Conservation (phyloP, 2,329 filamentous ascomycete genomes). For the Sporothrix brunneoviolacea region DNA sequence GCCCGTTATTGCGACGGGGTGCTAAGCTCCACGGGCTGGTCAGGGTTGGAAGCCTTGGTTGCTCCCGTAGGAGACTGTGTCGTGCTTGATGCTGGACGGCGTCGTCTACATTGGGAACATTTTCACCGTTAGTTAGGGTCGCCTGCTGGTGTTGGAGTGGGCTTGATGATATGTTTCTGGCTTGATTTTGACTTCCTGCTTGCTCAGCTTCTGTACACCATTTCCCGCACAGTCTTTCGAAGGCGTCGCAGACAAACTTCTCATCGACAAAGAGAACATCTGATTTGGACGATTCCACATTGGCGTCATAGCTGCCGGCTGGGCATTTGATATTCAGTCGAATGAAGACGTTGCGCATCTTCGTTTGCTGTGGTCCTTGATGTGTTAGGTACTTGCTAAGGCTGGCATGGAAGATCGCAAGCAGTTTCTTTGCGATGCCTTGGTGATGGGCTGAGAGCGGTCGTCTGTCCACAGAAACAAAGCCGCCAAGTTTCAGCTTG, state of each 20-base stretch:
- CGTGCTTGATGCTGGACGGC: background rate
- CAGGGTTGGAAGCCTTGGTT: no score
- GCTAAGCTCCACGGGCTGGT: background rate
- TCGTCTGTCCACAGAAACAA: constrained; percentile 62
- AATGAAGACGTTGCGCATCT: constrained; percentile 50
- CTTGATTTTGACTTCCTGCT: no score
- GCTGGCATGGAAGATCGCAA: constrained; percentile 44
- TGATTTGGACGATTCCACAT: constrained; percentile 65
- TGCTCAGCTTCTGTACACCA: background rate
- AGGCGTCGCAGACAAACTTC: constrained; percentile 35
- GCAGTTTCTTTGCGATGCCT: constrained; percentile 55
- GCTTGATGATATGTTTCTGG: no score
- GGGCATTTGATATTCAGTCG: constrained; percentile 58
- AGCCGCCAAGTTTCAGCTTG: constrained; percentile 46
- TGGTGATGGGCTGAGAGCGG: constrained; percentile 49
- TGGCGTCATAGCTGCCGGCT: constrained; percentile 59
- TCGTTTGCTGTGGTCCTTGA: constrained; percentile 15
- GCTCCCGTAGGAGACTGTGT: no score
- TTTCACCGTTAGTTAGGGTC: no score
- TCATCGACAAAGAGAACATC: constrained; percentile 62
- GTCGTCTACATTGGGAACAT: no score
- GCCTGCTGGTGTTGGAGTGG: no score
- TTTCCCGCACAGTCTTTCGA: constrained; percentile 36
- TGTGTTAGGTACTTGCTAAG: constrained; percentile 30
- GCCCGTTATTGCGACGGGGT: background rate